Percentiles rank a stretch among this genome's conserved stretches.
These are phyloP conservation scores for Cymbopogon citratus DNA, from an alignment of 176 grass and related monocot genomes.

Conservation along the genomic window DNA sequence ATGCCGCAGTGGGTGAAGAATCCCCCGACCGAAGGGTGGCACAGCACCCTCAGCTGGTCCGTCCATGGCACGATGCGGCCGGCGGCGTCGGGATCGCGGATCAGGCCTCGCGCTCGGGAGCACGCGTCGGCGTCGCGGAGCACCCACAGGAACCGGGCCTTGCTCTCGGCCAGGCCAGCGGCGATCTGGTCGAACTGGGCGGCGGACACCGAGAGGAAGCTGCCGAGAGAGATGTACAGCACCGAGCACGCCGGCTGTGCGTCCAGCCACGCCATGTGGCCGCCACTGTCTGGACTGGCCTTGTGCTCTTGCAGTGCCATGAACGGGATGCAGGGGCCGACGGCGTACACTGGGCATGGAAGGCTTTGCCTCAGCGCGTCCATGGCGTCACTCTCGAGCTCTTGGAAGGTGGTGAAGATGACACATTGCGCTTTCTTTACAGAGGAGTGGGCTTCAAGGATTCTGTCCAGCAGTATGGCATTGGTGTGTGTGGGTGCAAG, in stretches of 20 bases:
- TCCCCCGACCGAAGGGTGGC: slow-evolving; percentile 32
- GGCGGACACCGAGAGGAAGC: slow-evolving; percentile 40
- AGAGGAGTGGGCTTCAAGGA: slow-evolving; percentile 9
- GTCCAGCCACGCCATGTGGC: slow-evolving; percentile 34
- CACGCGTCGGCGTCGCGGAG: slow-evolving; percentile 12
- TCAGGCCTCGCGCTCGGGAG: not conserved
- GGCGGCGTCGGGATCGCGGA: not conserved
- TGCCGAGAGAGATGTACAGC: slow-evolving; percentile 50
- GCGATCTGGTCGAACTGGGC: slow-evolving; percentile 38
- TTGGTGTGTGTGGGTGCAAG: not conserved
- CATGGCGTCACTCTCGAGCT: slow-evolving; percentile 9
- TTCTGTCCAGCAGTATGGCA: not conserved
- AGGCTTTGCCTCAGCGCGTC: slow-evolving; percentile 14
- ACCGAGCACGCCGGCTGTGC: slow-evolving; percentile 21
- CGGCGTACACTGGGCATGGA: slow-evolving; percentile 4
- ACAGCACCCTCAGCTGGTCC: slow-evolving; percentile 35
- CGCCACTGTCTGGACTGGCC: not conserved
- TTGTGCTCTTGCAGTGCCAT: not conserved
- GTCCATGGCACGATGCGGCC: slow-evolving; percentile 32
- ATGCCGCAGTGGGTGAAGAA: slow-evolving; percentile 53
- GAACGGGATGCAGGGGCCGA: slow-evolving; percentile 34
- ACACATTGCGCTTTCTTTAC: slow-evolving; percentile 12
- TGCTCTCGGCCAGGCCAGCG: slow-evolving; percentile 16
- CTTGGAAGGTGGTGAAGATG: slow-evolving; percentile 44
- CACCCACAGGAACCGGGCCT: slow-evolving; percentile 36